phyloP scores from a whole-genome alignment of 306 rosid species.

The Potentilla sterilis region DNA sequence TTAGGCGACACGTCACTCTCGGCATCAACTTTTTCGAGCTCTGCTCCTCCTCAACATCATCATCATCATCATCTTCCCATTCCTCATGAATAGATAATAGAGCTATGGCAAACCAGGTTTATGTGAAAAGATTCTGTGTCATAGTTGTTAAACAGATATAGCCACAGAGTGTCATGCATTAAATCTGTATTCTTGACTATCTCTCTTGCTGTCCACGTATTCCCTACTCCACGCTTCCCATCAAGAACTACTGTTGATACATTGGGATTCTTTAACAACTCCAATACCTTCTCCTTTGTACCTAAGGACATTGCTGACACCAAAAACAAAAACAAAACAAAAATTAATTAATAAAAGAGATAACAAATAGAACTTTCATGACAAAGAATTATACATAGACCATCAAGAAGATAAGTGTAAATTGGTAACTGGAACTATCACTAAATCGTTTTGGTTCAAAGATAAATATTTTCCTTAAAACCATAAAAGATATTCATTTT shows the following conservation, averaged over 20 bases:
- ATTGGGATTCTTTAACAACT: not conserved
- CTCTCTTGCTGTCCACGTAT: conserved; percentile 27
- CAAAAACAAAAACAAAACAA: not conserved
- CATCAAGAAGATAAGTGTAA: too few species aligned
- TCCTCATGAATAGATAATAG: conserved; percentile 6
- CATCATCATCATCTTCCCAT: conserved; percentile 22
- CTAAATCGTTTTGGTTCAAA: not conserved
- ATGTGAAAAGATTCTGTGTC: not conserved
- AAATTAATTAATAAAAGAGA: not conserved
- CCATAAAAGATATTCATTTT: not conserved
- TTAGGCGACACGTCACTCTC: too few species aligned
- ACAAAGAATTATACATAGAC: not conserved
- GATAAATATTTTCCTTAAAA: not conserved
- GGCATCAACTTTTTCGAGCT: not conserved
- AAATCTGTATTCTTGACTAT: not conserved
- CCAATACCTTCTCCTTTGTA: not conserved
- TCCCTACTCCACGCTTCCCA: conserved; percentile 32
- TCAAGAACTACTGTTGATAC: conserved; percentile 5
- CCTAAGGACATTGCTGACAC: conserved; percentile 14
- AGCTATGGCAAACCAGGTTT: conserved; percentile 19
- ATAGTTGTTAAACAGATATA: conserved; percentile 15
- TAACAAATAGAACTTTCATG: not conserved
- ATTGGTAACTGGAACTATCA: not conserved
- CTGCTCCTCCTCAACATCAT: not conserved
- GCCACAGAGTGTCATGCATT: conserved; percentile 20